A percentile compares a stretch with the other conserved stretches of the same genome.
phyloP scores from a whole-genome alignment of 2,329 filamentous ascomycete species.

The Apiospora malaysiana region DNA sequence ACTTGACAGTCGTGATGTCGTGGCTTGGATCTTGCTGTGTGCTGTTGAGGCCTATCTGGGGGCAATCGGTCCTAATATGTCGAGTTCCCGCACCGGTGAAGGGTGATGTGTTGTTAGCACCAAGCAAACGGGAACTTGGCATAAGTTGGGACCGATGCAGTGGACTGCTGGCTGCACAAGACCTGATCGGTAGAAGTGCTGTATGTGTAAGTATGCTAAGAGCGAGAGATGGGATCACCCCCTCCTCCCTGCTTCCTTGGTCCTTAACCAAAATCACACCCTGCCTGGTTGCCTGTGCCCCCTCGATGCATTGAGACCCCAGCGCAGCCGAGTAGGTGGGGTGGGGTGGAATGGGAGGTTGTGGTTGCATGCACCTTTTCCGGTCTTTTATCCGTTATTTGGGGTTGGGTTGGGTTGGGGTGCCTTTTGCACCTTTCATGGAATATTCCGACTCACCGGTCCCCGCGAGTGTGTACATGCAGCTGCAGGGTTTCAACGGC shows the following conservation, averaged over 20 bases:
- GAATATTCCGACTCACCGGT: not conserved
- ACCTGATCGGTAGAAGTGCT: not conserved
- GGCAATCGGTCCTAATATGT: slow-evolving; percentile 1
- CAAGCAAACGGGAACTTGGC: not conserved
- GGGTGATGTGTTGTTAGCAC: not conserved
- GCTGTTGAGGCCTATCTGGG: too few species aligned
- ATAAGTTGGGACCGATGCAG: not conserved
- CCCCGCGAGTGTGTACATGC: not conserved
- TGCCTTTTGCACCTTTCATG: not conserved
- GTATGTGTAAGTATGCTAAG: not conserved
- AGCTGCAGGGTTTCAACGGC: not conserved
- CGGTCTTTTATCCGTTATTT: slow-evolving; percentile 3
- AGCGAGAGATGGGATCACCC: not conserved
- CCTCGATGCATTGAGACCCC: not conserved
- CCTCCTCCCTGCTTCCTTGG: not conserved
- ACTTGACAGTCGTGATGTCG: not conserved
- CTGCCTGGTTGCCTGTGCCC: not conserved
- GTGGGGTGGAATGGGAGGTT: not conserved
- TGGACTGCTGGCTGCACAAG: slow-evolving; percentile 8
- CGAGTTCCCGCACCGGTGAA: slow-evolving; percentile 8
- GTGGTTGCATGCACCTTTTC: not conserved
- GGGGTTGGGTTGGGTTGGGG: not conserved
- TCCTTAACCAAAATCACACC: not conserved
- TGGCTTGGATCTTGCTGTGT: not conserved
- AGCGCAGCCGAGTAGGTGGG: not conserved